Percentiles rank a stretch among this genome's conserved stretches.
These are phyloP conservation scores for Termitomyces sp. DNA, from an alignment of 1,284 basidiomycete species.

Conservation along the genomic window DNA sequence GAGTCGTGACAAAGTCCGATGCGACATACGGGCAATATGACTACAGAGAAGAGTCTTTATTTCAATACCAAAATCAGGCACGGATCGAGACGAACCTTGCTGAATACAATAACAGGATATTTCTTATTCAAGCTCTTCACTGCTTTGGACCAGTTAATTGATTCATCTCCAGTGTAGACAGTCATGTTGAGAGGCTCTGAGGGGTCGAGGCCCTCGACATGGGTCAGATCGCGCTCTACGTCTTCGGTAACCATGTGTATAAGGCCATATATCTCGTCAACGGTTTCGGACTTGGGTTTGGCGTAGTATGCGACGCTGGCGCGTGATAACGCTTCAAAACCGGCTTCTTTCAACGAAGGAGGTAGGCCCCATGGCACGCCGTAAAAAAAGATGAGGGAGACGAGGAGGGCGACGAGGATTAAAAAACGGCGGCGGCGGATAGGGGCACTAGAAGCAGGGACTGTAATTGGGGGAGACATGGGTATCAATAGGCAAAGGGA, in stretches of 20 bases:
- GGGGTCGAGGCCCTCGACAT: slow-evolving; percentile 38
- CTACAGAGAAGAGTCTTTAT: slow-evolving; percentile 28
- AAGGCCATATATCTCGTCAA: slow-evolving; percentile 62
- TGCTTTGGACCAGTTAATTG: slow-evolving; percentile 47
- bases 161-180: slow-evolving; percentile 47
- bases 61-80: background rate
- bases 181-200: slow-evolving; percentile 41
- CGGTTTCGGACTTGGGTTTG: slow-evolving; percentile 23
- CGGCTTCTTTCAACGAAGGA: slow-evolving; percentile 30
- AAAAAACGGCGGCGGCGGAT: slow-evolving; percentile 44
- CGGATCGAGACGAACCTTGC: slow-evolving; percentile 49
- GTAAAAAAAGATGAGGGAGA: slow-evolving; percentile 20
- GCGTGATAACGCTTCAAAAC: slow-evolving; percentile 30
- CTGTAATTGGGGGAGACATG: slow-evolving; percentile 17
- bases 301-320: slow-evolving; percentile 35
- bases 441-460: slow-evolving; percentile 20
- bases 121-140: slow-evolving; percentile 40
- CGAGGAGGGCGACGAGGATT: slow-evolving; percentile 23
- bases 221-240: slow-evolving; percentile 37
- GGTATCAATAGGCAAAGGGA: slow-evolving; percentile 5
- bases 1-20: background rate
- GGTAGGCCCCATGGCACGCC: slow-evolving; percentile 36
- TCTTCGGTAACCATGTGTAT: slow-evolving; percentile 56
- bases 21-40: slow-evolving; percentile 62
- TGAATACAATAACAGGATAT: slow-evolving; percentile 72